A percentile compares a stretch with the other conserved stretches of the same genome.
Conservation (phyloP, 179 eudicot genomes). For the Spinacia oleracea region DNA sequence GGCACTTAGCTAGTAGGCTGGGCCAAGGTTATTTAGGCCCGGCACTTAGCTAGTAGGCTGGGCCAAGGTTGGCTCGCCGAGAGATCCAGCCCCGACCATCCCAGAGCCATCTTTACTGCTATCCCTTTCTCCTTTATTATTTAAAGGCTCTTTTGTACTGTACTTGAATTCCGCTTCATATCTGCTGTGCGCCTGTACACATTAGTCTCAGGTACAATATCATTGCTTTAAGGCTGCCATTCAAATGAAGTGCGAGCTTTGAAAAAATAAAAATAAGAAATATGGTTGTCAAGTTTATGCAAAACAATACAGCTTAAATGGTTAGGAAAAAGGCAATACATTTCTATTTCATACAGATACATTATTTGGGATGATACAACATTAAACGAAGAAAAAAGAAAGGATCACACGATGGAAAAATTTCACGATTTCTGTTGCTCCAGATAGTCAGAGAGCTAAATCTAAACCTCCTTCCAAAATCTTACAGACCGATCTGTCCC, state of each 20-base stretch:
- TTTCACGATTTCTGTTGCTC: background rate
- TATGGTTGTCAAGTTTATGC: background rate
- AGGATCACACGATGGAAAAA: background rate
- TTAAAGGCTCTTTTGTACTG: no score
- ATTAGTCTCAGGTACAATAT: background rate
- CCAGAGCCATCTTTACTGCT: background rate
- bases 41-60: no score
- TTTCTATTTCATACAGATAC: background rate
- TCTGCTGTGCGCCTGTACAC: background rate
- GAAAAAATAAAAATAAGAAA: background rate
- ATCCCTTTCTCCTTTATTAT: no score
- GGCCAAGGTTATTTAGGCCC: no score
- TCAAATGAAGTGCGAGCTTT: background rate
- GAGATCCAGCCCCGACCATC: no score
- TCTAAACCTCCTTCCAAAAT: conserved; percentile 63
- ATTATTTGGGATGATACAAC: background rate
- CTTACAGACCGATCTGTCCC: conserved; percentile 73
- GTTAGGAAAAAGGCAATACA: background rate
- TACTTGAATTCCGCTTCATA: no score
- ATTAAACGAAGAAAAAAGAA: background rate
- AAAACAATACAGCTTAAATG: background rate
- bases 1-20: no score
- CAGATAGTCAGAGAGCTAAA: background rate
- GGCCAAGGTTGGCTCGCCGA: no score
- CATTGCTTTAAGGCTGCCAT: background rate